phyloP scores from a whole-genome alignment of 2,329 filamentous ascomycete species.

The Colletotrichum spinosum region DNA sequence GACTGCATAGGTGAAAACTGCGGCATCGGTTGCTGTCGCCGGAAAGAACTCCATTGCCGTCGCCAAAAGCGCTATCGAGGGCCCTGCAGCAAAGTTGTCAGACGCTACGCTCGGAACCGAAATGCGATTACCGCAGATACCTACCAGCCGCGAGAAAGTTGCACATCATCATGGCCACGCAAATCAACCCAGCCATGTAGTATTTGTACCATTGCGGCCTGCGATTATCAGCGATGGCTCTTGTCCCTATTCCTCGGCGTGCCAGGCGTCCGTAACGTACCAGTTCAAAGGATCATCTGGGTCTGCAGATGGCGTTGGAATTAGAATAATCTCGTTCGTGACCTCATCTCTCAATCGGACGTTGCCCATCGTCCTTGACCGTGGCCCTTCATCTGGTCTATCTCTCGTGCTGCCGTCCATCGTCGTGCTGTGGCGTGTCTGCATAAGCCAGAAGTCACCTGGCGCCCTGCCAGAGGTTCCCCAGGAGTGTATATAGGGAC shows the following conservation, averaged over 20 bases:
- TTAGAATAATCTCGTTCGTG: conserved; percentile 60
- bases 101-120: not conserved
- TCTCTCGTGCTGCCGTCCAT: conserved; percentile 9
- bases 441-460: not conserved
- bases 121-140: not conserved
- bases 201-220: conserved; percentile 60
- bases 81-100: conserved; percentile 43
- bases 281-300: conserved; percentile 66
- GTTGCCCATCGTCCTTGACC: conserved; percentile 51
- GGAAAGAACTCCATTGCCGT: conserved; percentile 62
- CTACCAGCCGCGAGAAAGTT: conserved; percentile 67
- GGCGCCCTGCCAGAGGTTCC: conserved; percentile 5
- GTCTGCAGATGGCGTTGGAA: conserved; percentile 58
- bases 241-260: conserved; percentile 2
- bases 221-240: conserved; percentile 9
- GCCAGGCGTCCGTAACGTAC: conserved; percentile 44
- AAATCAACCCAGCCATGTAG: conserved; percentile 62
- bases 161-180: conserved; percentile 65
- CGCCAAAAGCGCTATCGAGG: conserved; percentile 61
- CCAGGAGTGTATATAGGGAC: conserved; percentile 8
- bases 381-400: conserved; percentile 11
- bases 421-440: not conserved
- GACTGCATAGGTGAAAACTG: conserved; percentile 48
- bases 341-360: conserved; percentile 54
- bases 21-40: conserved; percentile 42